A percentile compares a stretch with the other conserved stretches of the same genome.
Evolutionary conservation across 108 stramenopile species (phyloP).

Genomic region (Mediolabrus comicus): DNA sequence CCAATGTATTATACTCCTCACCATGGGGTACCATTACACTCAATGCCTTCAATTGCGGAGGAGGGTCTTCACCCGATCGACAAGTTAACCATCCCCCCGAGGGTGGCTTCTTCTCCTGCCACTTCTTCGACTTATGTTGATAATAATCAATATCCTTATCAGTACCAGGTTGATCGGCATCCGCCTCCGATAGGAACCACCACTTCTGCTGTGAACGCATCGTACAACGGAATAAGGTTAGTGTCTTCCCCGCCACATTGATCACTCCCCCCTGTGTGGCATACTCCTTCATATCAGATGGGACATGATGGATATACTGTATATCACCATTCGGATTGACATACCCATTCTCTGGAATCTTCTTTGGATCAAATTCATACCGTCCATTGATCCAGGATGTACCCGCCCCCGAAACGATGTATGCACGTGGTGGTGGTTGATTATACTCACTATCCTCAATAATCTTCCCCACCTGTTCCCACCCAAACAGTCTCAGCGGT

Average conservation of each 20-base stretch:
- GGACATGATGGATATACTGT: slow-evolving; percentile 52
- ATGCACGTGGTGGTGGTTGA: slow-evolving; percentile 75
- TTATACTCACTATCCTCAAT: slow-evolving; percentile 55
- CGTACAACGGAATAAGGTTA: slow-evolving; percentile 91
- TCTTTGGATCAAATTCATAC: slow-evolving; percentile 62
- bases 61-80: slow-evolving; percentile 72
- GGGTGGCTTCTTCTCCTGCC: slow-evolving; percentile 83
- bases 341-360: slow-evolving; percentile 58
- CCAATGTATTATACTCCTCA: slow-evolving; percentile 73
- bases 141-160: slow-evolving; percentile 98
- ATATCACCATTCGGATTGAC: slow-evolving; percentile 49
- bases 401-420: slow-evolving; percentile 72
- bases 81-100: slow-evolving; percentile 80
- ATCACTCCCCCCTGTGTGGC: slow-evolving; percentile 9
- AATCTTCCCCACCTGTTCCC: slow-evolving; percentile 78
- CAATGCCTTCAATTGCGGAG: slow-evolving; percentile 61
- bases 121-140: slow-evolving; percentile 87
- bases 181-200: slow-evolving; percentile 98
- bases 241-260: slow-evolving; percentile 62
- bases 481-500: slow-evolving; percentile 82
- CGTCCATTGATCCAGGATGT: slow-evolving; percentile 77
- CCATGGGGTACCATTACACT: slow-evolving; percentile 78
- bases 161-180: slow-evolving; percentile 93
- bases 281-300: neutral
- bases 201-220: slow-evolving; percentile 97